Percentiles rank a stretch among this genome's conserved stretches.
Conservation (phyloP, 192 early-diverging fungal species). For the Backusella sp. region DNA sequence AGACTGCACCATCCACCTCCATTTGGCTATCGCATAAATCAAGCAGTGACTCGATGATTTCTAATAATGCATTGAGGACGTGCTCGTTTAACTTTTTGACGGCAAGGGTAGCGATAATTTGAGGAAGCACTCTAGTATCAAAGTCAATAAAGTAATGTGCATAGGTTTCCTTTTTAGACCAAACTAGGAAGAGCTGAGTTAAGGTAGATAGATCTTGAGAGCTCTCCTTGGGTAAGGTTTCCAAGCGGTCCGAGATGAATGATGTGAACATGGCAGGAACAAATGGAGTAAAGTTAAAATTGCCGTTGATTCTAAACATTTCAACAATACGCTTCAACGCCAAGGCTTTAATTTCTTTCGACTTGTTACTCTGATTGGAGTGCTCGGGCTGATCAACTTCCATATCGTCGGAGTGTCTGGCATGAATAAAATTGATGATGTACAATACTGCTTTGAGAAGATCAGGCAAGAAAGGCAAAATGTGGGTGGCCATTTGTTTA, state of each 20-base stretch:
- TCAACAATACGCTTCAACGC: conserved; percentile 73
- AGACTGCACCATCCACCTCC: conserved; percentile 33
- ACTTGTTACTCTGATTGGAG: conserved; percentile 45
- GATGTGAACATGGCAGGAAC: conserved; percentile 70
- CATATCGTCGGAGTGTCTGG: conserved; percentile 35
- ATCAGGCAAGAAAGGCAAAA: conserved; percentile 70
- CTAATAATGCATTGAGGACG: conserved; percentile 70
- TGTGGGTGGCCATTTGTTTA: conserved; percentile 74
- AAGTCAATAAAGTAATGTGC: conserved; percentile 63
- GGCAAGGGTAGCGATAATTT: conserved; percentile 69
- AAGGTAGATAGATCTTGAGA: conserved; percentile 84
- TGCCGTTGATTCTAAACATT: conserved; percentile 73
- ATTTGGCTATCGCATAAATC: conserved; percentile 53
- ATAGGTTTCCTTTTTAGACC: conserved; percentile 71
- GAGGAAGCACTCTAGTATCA: conserved; percentile 62
- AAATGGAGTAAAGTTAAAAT: conserved; percentile 78
- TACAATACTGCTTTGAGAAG: conserved; percentile 75
- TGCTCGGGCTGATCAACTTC: conserved; percentile 27
- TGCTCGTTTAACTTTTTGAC: conserved; percentile 77
- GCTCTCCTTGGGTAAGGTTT: conserved; percentile 74
- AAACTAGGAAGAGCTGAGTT: conserved; percentile 73
- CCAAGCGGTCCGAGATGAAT: conserved; percentile 70
- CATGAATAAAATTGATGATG: conserved; percentile 59
- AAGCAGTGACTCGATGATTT: conserved; percentile 72
- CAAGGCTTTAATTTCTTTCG: conserved; percentile 63